Base-by-base conservation (phyloP, 2,329 filamentous ascomycete species). In the Botrytis galanthina region DNA sequence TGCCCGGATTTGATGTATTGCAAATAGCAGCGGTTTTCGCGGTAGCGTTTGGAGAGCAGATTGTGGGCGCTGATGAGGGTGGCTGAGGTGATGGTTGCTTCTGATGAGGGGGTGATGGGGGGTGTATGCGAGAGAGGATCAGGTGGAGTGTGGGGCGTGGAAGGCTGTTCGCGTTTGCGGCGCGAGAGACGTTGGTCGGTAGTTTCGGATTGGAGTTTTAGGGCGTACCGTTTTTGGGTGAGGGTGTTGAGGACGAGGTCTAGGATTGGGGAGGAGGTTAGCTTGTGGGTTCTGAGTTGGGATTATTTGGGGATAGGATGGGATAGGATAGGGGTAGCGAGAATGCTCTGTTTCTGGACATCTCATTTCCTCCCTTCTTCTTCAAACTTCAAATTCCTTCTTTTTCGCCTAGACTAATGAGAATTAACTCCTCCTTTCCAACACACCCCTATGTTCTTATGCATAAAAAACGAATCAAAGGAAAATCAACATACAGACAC, bases 1-100 rank as follows among this genome's bases (percentile, higher is more conserved):
- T 71, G 69, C 1, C 69, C 69, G 16, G 8, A 20, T 44, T 60
- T 60, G 35, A 70, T 44, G 29, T 70, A 70, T 44, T 37, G 67
- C 4, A 70, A 29, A 57, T 39, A 70, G 6, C 35, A 32, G 18
- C 48, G 26, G 10, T 37, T 59, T 42, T 70, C 67, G 20, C 32
- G 48, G 29, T 35, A 42, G 3, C 67, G 48, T 26, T 60, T 70
- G 18, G 48, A 29, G 26, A 39, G 9, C 0, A 70, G 51, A 32
- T 37, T 42, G 4, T 16, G 48, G 2, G 22, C 1, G 7, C 6
- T 1, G 8, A 32, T 22, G 14, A 14, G 9, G 5, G 18, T 7
- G 7, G 4, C 29, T 4, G 51, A 70, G 14, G 2, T 14, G 39
- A 70, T 59, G 16, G 35, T 42, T 16, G 67, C 51, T 44, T 70